Base-by-base conservation (phyloP, 2,329 filamentous ascomycete genomes). In the Calonectria multiphialidica region DNA sequence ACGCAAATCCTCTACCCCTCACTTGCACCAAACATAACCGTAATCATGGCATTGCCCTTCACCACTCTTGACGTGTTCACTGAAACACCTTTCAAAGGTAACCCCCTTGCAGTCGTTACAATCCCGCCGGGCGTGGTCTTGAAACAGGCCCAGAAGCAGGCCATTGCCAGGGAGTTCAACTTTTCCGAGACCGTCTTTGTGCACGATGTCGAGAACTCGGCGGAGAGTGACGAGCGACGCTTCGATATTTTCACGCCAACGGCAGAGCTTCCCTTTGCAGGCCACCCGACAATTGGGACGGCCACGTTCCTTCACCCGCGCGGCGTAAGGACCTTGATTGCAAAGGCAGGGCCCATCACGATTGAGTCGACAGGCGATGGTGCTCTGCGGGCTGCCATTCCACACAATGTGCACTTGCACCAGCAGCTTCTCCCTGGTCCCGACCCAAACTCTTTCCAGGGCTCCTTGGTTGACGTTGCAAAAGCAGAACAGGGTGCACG, bases 351-450 rank as follows among this genome's bases (percentile, higher is more conserved):
- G 1, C 85, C 85, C 10, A 90, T 92, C 71, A 79, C 83, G 2
- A 85, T 91, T 65, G 74, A 76, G 71, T 61, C 67, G 42, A 70
- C 75, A 9, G 66, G 53, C 5, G 66, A 87, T 83, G 80, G 85
- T 81, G 72, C 85, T 8, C 90, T 91, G 0, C 87, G 86, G 35
- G 92, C 92, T 8, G 82, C 82, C 1, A 92, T 95, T 69, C 93
- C 93, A 21, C 91, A 94, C 79, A 86, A 93, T 72, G 86, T 93
- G 61, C 92, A 90, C 76, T 79, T 92, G 68, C 93, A 95, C 81
- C 75, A 77, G 3, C 73, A 78, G 7, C 83, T 79, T 1, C 80
- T 89, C 0, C 76, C 78, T 4, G 74, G 81, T 18, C 72, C 83
- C 35, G 53, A 59, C 0, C 21, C 35, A 5, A 33, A 15, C 47